Percentiles rank a stretch among this genome's conserved stretches.
phyloP scores from a whole-genome alignment of 2,329 filamentous ascomycete species.

The Ophiostoma pallidulum region DNA sequence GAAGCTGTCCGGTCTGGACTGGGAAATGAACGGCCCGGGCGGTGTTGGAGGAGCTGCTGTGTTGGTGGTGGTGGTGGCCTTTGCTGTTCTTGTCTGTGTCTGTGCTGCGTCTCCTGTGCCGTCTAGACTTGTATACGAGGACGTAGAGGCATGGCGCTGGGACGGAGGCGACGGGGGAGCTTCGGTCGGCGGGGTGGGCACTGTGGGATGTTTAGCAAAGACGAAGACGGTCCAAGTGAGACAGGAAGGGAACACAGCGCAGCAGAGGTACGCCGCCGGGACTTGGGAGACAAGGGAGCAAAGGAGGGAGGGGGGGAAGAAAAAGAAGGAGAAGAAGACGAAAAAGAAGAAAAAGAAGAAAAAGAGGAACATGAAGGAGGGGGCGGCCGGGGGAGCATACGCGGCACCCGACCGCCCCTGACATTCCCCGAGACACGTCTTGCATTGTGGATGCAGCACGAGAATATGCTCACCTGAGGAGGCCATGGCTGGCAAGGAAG shows the following conservation, averaged over 20 bases:
- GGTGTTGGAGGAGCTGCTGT: background rate
- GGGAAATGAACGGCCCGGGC: background rate
- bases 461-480: background rate
- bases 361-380: background rate
- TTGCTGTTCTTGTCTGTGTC: background rate
- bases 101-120: background rate
- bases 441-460: constrained; percentile 1
- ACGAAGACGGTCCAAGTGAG: background rate
- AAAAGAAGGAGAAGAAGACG: background rate
- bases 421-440: constrained; percentile 7
- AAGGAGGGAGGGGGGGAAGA: background rate
- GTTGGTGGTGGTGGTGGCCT: background rate
- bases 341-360: background rate
- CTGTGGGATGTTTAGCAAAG: constrained; percentile 3
- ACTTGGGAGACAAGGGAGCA: background rate
- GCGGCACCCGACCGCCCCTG: background rate
- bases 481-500: constrained; percentile 2
- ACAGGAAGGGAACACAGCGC: background rate
- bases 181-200: background rate
- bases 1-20: background rate
- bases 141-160: background rate
- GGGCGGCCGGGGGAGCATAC: background rate
- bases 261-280: constrained; percentile 8
- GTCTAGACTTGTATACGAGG: background rate
- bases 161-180: background rate